Conservation (phyloP, 306 rosid species). For the Cucurbita moschata region DNA sequence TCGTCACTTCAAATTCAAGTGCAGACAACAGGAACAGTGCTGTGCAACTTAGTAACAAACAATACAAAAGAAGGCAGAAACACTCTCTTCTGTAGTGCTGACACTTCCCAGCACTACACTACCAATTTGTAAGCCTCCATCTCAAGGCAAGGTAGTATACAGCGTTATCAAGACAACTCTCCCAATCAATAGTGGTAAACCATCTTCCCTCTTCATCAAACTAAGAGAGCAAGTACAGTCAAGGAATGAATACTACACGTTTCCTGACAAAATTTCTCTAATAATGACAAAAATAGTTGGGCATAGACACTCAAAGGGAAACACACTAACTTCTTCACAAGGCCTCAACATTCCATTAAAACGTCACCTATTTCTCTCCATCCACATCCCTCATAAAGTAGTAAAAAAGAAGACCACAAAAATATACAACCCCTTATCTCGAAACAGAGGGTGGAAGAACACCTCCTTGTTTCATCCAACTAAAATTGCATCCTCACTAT, state of each 20-base stretch:
- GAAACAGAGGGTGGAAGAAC: background rate
- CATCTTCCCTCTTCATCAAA: background rate
- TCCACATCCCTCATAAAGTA: background rate
- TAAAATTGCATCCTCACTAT: background rate
- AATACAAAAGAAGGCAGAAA: background rate
- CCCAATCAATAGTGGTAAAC: background rate
- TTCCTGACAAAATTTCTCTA: background rate
- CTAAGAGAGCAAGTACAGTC: background rate
- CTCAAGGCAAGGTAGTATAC: background rate
- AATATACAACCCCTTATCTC: background rate
- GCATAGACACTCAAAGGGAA: background rate
- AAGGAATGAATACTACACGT: background rate
- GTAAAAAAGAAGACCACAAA: background rate
- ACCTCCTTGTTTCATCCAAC: background rate
- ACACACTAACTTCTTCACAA: background rate
- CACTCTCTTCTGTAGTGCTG: background rate
- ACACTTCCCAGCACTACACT: background rate
- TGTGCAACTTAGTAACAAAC: background rate
- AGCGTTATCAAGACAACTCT: background rate
- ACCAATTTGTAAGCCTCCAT: background rate
- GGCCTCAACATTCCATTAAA: background rate
- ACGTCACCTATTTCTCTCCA: background rate
- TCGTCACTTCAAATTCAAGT: background rate
- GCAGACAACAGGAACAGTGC: background rate
- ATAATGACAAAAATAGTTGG: background rate